Evolutionary conservation across 805 yeast genomes (phyloP).

Genomic region (Candida nonsorbophila): DNA sequence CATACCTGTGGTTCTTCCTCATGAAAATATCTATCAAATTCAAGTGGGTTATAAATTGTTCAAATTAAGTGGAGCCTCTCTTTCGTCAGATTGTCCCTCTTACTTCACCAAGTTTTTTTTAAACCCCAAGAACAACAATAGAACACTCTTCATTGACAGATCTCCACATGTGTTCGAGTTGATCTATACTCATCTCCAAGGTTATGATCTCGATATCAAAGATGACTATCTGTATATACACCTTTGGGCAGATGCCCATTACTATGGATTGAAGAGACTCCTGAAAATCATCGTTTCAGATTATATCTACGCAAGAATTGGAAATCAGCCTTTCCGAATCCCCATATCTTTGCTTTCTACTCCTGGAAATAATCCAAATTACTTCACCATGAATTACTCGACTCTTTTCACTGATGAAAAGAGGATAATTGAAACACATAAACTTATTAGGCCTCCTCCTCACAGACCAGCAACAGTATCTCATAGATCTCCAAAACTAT

Average conservation of each 20-base stretch:
- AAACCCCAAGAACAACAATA: slow-evolving; percentile 30
- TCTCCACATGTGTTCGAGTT: slow-evolving; percentile 63
- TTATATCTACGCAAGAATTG: slow-evolving; percentile 54
- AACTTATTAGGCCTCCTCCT: slow-evolving; percentile 74
- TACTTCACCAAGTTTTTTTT: slow-evolving; percentile 73
- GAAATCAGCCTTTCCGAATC: slow-evolving; percentile 55
- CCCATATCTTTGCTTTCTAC: slow-evolving; percentile 48
- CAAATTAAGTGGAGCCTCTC: slow-evolving; percentile 74
- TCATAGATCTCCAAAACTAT: slow-evolving; percentile 49
- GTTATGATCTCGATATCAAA: slow-evolving; percentile 61
- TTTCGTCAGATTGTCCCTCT: slow-evolving; percentile 83
- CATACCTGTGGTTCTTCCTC: slow-evolving; percentile 57
- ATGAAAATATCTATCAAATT: slow-evolving; percentile 61
- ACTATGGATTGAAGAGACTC: slow-evolving; percentile 60
- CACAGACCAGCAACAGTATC: slow-evolving; percentile 51
- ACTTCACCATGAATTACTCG: slow-evolving; percentile 58
- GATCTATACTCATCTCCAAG: slow-evolving; percentile 72
- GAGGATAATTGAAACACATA: slow-evolving; percentile 24
- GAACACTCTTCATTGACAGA: slow-evolving; percentile 63
- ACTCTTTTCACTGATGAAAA: slow-evolving; percentile 46
- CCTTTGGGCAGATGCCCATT: slow-evolving; percentile 64
- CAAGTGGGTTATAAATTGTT: slow-evolving; percentile 65
- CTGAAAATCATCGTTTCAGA: slow-evolving; percentile 37
- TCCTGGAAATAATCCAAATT: slow-evolving; percentile 75
- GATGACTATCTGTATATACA: slow-evolving; percentile 58